Evolutionary conservation across 768 basidiomycete species (phyloP), one percentile per base, ranked within the genome.

Genomic region (Suillus plorans): DNA sequence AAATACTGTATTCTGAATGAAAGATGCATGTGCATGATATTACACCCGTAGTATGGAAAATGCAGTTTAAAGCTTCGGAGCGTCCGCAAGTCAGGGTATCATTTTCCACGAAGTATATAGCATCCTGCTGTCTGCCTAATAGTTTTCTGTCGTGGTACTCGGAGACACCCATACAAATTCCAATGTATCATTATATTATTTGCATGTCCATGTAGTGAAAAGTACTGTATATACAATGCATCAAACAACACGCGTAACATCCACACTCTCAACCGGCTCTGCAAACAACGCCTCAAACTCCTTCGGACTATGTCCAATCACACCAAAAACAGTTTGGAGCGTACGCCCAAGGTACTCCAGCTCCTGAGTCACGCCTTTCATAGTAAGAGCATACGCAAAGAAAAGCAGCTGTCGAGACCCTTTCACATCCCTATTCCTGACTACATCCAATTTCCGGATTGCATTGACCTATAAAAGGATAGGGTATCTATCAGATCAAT

Each of bases 291-390:
- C 84, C 68, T 97, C 94, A 69, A 97, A 97, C 71, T 93, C 91
- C 65, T 89, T 87, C 4, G 86, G 82, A 22, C 84, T 86, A 66
- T 94, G 88, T 7, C 94, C 93, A 67, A 97, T 94, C 5, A 96
- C 93, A 12, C 97, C 97, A 74, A 97, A 99, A 12, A 93, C 89
- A 60, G 89, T 86, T 73, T 99, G 97, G 65, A 97, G 80, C 31
- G 87, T 91, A 45, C 76, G 77, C 0, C 97, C 97, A 1, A 99
- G 80, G 61, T 79, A 84, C 62, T 97, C 94, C 16, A 99, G 84
- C 71, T 98, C 94, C 60, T 86, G 83, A 10, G 95, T 97, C 45
- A 97, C 92, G 8, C 95, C 94, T 74, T 94, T 91, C 94, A 97
- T 96, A 62, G 93, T 91, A 65, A 95, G 80, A 0, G 93, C 93